These are phyloP conservation scores for Filobasidium floriforme DNA, from an alignment of 768 basidiomycete species.

Conservation along the genomic window DNA sequence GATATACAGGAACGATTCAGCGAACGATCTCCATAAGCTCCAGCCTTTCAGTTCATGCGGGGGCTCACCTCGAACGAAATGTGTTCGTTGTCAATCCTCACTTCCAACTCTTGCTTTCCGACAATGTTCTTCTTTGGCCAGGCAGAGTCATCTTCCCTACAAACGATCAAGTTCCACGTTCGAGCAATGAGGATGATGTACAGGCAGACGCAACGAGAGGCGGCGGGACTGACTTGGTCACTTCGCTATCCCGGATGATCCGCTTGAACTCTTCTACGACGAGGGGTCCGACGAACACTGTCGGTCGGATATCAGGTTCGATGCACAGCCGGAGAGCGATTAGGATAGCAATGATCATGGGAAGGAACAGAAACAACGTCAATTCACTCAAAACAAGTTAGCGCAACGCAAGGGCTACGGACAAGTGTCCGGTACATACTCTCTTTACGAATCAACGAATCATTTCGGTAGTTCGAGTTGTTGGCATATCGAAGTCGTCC, in stretches of 20 bases:
- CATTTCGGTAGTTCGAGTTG: constrained; percentile 98
- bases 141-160: constrained; percentile 91
- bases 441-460: constrained; percentile 96
- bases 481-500: constrained; percentile 87
- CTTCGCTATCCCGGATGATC: constrained; percentile 85
- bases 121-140: constrained; percentile 99
- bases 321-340: neutral
- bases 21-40: neutral
- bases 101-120: constrained; percentile 95
- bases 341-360: neutral
- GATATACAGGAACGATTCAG: neutral
- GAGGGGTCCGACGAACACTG: constrained; percentile 90
- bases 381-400: constrained; percentile 9
- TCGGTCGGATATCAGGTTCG: neutral
- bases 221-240: constrained; percentile 65
- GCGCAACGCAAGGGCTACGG: neutral
- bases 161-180: neutral
- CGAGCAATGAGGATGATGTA: constrained; percentile 10
- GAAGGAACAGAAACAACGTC: constrained; percentile 21
- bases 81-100: constrained; percentile 86
- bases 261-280: constrained; percentile 91
- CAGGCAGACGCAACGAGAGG: neutral
- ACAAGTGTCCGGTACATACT: constrained; percentile 54
- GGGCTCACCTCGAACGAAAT: constrained; percentile 83
- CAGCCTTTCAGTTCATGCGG: neutral